Base-by-base conservation (phyloP, 305 asterid genomes). In the Plantago coronopus region DNA sequence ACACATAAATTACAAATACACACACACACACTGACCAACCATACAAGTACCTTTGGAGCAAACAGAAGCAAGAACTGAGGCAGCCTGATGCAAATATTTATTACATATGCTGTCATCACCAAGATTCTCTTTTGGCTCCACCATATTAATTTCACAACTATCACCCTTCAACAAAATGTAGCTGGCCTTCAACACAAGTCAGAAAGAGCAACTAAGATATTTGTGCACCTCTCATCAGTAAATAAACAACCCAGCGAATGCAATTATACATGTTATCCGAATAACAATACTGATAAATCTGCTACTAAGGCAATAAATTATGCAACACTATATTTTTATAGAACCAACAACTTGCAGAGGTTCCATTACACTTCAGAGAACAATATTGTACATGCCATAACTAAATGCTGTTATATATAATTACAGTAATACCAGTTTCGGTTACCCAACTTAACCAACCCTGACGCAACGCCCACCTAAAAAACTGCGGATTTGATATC, bases 151-250 rank as follows among this genome's bases (percentile, higher is more conserved):
- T 72, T 84, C 95, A 76, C 19, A 40, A 38, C 66, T 78, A 55
- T 83, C 95, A 43, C 83, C 89, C 76, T 82, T 87, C 72, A 74
- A 57, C 29, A 67, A 80, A 67, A 85, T 82, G 74, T 69, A 17
- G 83, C 93, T 73, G 68, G 96, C 97, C 99, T 87, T 80, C 71
- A 72, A 58, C 53, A 69, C 66, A 72, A 70, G 48, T 56, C 66
- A 78, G 65, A 50, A 25, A 63, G 56, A 72, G 51, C 51, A 61
- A 61, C 74, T 69, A 44, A 67, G 54, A 75, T 58, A 53, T 53
- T 63, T 38, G 59, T 67, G 25, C 64, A 68, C 46, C 51, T 61
- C 38, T 49, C 59, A 53, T 58, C 25, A 50, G 59, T 62, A 64
- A 66, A 64, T 58, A 50, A 57, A 67, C 46, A 54, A 58, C 49